Conservation (phyloP, 2,329 filamentous ascomycete species). For the Cytospora mali region DNA sequence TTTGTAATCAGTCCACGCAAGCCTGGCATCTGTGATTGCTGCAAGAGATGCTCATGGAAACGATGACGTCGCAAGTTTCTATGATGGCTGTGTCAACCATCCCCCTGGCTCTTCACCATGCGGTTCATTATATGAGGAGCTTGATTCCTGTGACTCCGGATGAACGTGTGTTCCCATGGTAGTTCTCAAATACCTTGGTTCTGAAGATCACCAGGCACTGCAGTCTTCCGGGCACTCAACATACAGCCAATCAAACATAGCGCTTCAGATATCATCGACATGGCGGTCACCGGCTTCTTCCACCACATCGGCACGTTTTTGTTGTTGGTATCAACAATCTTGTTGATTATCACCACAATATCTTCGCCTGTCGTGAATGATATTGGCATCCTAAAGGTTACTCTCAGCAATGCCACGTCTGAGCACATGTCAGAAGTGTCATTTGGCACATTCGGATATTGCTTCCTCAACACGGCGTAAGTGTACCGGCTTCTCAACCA, state of each 20-base stretch:
- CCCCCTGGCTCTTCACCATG: background rate
- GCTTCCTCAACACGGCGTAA: conserved; percentile 38
- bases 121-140: conserved; percentile 24
- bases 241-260: conserved; percentile 11
- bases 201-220: background rate
- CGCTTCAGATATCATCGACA: conserved; percentile 36
- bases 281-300: conserved; percentile 53
- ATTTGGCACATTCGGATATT: conserved; percentile 66
- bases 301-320: conserved; percentile 62
- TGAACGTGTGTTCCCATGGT: conserved; percentile 13
- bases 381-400: conserved; percentile 56
- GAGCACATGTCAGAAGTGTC: conserved; percentile 42
- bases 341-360: conserved; percentile 61
- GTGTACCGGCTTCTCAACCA: background rate
- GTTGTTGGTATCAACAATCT: conserved; percentile 56
- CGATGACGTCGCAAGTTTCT: conserved; percentile 12
- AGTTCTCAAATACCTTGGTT: conserved; percentile 1
- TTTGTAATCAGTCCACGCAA: background rate
- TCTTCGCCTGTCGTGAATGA: conserved; percentile 60
- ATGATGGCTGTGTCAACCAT: background rate
- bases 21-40: background rate
- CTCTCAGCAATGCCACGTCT: conserved; percentile 43
- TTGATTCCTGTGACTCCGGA: conserved; percentile 5
- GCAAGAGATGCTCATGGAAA: background rate
- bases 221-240: background rate